These are phyloP conservation scores for Penicillium sp. DNA, from an alignment of 2,329 filamentous ascomycete species.

Conservation along the genomic window DNA sequence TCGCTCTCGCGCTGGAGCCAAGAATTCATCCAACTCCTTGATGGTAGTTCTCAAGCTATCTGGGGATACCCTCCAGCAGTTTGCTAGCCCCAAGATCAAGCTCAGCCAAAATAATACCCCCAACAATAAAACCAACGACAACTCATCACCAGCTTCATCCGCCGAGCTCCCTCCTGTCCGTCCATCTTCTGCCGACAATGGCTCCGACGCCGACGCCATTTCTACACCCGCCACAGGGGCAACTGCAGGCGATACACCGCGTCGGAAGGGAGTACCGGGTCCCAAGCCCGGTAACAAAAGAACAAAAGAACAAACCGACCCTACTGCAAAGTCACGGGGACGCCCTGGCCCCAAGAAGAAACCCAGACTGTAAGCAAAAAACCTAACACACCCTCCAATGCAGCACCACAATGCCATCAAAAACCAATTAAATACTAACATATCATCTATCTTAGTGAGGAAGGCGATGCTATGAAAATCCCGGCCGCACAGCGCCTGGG, in stretches of 20 bases:
- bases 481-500: constrained; percentile 72
- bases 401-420: not conserved
- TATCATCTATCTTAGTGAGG: constrained; percentile 44
- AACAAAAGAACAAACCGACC: constrained; percentile 40
- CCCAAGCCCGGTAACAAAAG: constrained; percentile 66
- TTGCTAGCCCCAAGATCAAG: constrained; percentile 19
- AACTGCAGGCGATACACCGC: constrained; percentile 52
- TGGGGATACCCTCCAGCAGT: constrained; percentile 37
- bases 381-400: not conserved
- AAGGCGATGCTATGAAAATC: constrained; percentile 47
- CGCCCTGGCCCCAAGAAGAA: constrained; percentile 98
- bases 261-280: constrained; percentile 75
- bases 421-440: not conserved
- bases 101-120: constrained; percentile 11
- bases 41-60: constrained; percentile 44
- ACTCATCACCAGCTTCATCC: constrained; percentile 40
- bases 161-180: constrained; percentile 36
- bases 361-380: constrained; percentile 74
- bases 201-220: constrained; percentile 39
- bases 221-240: constrained; percentile 43
- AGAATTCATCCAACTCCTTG: constrained; percentile 21
- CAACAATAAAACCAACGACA: constrained; percentile 31
- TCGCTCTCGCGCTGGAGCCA: constrained; percentile 34
- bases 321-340: constrained; percentile 63
- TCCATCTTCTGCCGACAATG: constrained; percentile 43